Conservation (phyloP, 1,284 basidiomycete species). For the Ganoderma lingzhi region DNA sequence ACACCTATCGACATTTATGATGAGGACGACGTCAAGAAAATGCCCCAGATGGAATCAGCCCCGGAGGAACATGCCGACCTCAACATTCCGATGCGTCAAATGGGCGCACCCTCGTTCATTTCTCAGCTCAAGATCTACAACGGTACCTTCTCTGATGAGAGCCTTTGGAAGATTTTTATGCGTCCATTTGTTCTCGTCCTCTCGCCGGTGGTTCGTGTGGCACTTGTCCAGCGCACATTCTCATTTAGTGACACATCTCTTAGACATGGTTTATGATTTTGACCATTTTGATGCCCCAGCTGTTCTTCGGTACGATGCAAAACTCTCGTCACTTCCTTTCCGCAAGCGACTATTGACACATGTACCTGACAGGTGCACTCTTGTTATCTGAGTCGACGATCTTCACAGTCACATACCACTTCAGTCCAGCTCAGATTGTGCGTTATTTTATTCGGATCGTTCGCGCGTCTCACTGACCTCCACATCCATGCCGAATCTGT, state of each 20-base stretch:
- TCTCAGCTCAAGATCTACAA: constrained; percentile 46
- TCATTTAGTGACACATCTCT: too few species aligned
- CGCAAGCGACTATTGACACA: neutral
- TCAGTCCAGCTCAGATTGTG: constrained; percentile 38
- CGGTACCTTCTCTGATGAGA: constrained; percentile 46
- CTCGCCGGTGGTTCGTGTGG: constrained; percentile 46
- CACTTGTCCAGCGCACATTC: too few species aligned
- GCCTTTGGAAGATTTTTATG: constrained; percentile 45
- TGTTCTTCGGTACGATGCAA: constrained; percentile 47
- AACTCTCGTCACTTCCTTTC: too few species aligned
- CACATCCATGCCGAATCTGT: too few species aligned
- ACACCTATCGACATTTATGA: too few species aligned
- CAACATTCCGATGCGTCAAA: too few species aligned
- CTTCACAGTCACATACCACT: constrained; percentile 47
- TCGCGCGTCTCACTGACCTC: neutral
- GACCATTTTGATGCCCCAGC: constrained; percentile 49
- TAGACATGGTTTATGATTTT: constrained; percentile 50
- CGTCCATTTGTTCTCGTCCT: constrained; percentile 51
- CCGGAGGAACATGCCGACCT: too few species aligned
- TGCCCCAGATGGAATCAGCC: too few species aligned
- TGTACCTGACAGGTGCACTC: constrained; percentile 44
- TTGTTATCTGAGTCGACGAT: constrained; percentile 53
- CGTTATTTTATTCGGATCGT: constrained; percentile 1
- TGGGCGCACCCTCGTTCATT: too few species aligned
- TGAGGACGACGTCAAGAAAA: too few species aligned